Percentiles rank a stretch among this genome's conserved stretches.
phyloP scores from a whole-genome alignment of 441 rosid species.

The Monsonia emarginata region DNA sequence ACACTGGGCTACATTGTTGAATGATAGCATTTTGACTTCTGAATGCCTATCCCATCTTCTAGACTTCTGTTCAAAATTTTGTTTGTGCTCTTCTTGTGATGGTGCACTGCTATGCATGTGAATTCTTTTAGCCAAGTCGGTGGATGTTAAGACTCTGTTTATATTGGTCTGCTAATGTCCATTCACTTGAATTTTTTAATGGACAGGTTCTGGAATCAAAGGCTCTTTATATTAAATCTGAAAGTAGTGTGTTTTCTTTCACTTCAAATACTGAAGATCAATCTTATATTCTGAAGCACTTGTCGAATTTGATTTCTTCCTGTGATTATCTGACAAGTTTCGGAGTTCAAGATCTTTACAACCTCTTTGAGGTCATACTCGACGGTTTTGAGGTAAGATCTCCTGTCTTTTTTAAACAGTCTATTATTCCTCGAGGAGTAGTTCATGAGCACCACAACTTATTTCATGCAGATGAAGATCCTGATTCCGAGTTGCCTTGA shows the following conservation, averaged over 20 bases:
- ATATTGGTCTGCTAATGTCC: conserved; percentile 3
- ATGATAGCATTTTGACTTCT: neutral
- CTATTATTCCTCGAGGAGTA: conserved; percentile 6
- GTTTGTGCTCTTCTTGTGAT: neutral
- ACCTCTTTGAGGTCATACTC: conserved; percentile 47
- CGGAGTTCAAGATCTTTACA: conserved; percentile 45
- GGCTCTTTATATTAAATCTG: conserved; percentile 39
- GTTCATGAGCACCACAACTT: conserved; percentile 19
- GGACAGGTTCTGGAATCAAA: conserved; percentile 49
- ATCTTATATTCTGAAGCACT: conserved; percentile 24
- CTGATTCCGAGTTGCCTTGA: conserved; percentile 29
- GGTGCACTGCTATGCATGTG: neutral
- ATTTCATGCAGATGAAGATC: conserved; percentile 50
- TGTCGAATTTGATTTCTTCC: conserved; percentile 26
- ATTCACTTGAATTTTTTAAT: conserved; percentile 18
- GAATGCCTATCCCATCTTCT: neutral
- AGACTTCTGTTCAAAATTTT: neutral
- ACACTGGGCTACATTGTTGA: neutral
- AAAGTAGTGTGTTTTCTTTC: conserved; percentile 26
- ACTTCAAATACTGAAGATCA: conserved; percentile 30
- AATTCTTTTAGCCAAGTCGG: neutral
- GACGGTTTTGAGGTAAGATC: conserved; percentile 49
- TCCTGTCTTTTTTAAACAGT: conserved; percentile 16
- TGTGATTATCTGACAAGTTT: conserved; percentile 25
- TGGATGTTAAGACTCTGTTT: neutral